Base-by-base conservation (phyloP, 2,329 filamentous ascomycete genomes). In the Hypoxylon sp. region DNA sequence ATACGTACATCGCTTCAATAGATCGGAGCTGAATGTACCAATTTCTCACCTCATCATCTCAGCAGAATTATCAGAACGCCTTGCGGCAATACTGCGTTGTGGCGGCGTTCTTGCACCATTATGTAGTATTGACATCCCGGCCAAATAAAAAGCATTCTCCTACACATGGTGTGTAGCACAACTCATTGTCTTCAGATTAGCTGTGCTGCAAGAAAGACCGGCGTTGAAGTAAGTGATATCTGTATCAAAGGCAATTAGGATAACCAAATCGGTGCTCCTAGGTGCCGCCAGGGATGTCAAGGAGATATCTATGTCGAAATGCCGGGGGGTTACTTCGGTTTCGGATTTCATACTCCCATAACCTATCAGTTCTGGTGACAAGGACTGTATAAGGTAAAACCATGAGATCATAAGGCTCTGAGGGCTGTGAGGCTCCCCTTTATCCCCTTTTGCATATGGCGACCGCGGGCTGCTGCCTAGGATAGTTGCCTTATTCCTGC, bases 401-500 rank as follows among this genome's bases (percentile, higher is more conserved):
- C 16, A 16, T 37, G 27, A 47, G 19, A 12, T 7, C 19, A 14
- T 16, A 27, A 53, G 50, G 53, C 43, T 48, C 19, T 27, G 41
- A 37, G 34, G 56, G 47, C 47, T 46, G 23, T 50, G 46, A 51
- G 34, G 46, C 46, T 59, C 25, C 19, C 23, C 27, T 39, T 30
- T 7, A 14, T 30, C 12, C 25, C 29, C 8, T 3, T 50, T 12
- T 48, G 29, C 23, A 53, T 47, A 43, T 12, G 16, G 16, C 16
- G 19, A 7, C 19, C 4, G 25, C 19, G 30, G 11, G 12, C 43
- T 59, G 46, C 34, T 63, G 61, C 54, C 54, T 63, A 25, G 34
- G 14, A 37, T n/a, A 7, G 47, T 50, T 55, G 60, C 52, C 53
- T 63, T 50, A 19, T n/a, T 37, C 37, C 7, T 45, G 11, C 29